Percentiles rank a stretch among this genome's conserved stretches.
phyloP scores from a whole-genome alignment of 192 early-diverging fungal species.

The Backusella morwellensis region DNA sequence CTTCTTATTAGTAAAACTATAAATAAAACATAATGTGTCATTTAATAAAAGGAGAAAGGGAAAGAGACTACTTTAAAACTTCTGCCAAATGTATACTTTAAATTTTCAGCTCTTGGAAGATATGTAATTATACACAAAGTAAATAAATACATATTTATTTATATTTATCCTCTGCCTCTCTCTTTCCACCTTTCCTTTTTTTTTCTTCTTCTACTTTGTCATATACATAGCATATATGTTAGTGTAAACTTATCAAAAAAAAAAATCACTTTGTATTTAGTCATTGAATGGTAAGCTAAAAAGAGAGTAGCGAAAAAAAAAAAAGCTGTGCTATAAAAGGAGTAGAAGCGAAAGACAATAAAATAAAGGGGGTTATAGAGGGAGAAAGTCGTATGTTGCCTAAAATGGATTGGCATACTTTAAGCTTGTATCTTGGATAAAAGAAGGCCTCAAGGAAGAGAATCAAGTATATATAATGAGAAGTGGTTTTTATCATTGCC shows the following conservation, averaged over 20 bases:
- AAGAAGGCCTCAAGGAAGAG: background rate
- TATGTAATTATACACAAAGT: background rate
- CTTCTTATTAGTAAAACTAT: background rate
- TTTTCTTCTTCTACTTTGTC: background rate
- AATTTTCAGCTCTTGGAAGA: background rate
- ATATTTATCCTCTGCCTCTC: background rate
- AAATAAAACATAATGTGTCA: background rate
- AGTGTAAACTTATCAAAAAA: background rate
- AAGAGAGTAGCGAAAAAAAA: background rate
- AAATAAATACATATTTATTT: background rate
- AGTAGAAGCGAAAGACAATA: background rate
- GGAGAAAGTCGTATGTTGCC: background rate
- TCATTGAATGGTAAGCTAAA: background rate
- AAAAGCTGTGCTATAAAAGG: background rate
- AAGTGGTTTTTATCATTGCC: no score
- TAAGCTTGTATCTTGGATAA: background rate
- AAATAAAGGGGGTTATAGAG: background rate
- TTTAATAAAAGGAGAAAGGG: background rate
- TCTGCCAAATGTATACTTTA: background rate
- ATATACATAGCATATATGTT: background rate
- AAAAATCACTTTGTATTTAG: background rate
- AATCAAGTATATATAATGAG: no score
- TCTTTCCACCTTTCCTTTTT: background rate
- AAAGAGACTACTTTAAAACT: background rate
- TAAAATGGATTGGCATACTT: background rate